These are phyloP conservation scores for Chaetomiaceae sp. DNA, from an alignment of 2,329 filamentous ascomycete species.

Conservation along the genomic window DNA sequence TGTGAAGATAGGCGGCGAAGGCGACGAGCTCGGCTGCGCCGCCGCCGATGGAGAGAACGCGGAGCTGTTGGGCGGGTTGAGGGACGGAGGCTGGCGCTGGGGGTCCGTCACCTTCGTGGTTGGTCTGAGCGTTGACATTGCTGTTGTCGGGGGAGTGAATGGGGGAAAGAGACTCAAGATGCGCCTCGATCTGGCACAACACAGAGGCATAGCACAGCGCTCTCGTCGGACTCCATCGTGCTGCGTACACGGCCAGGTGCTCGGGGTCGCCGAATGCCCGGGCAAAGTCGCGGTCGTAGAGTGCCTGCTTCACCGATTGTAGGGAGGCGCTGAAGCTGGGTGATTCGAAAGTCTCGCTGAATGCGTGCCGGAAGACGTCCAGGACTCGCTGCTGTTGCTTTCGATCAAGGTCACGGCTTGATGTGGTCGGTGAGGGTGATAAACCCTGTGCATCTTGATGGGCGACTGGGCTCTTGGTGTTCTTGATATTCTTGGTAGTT, in stretches of 20 bases:
- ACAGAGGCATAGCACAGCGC: conserved; percentile 70
- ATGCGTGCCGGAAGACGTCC: conserved; percentile 64
- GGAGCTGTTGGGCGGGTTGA: conserved; percentile 23
- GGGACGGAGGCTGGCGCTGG: neutral
- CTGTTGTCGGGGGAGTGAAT: too few relatives aligned
- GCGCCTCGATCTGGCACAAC: conserved; percentile 35
- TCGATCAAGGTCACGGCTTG: too few relatives aligned
- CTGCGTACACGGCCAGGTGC: conserved; percentile 74
- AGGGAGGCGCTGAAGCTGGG: conserved; percentile 50
- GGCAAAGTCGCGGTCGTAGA: conserved; percentile 81
- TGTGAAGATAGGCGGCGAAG: conserved; percentile 40
- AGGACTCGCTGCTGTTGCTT: conserved; percentile 43
- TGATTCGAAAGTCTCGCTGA: conserved; percentile 45
- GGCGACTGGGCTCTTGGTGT: too few relatives aligned
- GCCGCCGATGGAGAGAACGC: conserved; percentile 47
- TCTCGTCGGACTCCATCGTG: conserved; percentile 83
- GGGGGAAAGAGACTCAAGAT: conserved; percentile 28
- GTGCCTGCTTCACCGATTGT: conserved; percentile 76
- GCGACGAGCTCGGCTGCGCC: conserved; percentile 57
- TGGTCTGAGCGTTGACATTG: too few relatives aligned
- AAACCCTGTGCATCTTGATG: too few relatives aligned
- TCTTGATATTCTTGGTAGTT: too few relatives aligned
- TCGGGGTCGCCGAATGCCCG: conserved; percentile 68
- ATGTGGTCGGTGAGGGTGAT: too few relatives aligned
- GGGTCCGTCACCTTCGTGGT: too few relatives aligned